Evolutionary conservation across 352 stramenopile species (phyloP).

Genomic region (Phytopythium mirpurense): DNA sequence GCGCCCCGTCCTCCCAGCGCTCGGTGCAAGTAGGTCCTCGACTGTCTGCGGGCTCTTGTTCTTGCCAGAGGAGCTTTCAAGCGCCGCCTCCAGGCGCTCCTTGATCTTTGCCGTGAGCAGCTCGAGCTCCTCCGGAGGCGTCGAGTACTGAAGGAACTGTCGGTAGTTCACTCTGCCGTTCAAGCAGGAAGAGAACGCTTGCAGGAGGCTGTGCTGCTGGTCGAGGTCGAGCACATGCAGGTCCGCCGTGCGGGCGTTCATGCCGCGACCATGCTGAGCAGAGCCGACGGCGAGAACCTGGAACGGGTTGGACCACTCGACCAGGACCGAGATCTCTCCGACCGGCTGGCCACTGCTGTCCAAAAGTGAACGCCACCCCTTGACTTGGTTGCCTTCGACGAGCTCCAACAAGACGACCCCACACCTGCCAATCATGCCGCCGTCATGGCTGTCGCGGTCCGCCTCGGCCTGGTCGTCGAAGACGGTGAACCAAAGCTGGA

Average conservation of each 20-base stretch:
- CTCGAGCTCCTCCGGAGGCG: constrained; percentile 49
- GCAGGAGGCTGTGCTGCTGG: constrained; percentile 59
- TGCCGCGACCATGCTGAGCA: constrained; percentile 19
- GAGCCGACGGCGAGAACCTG: constrained; percentile 52
- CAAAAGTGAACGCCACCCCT: constrained; percentile 68
- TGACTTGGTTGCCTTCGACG: constrained; percentile 57
- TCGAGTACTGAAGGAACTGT: constrained; percentile 56
- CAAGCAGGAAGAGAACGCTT: constrained; percentile 47
- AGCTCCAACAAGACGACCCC: constrained; percentile 65
- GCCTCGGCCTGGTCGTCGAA: constrained; percentile 75
- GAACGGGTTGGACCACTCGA: constrained; percentile 79
- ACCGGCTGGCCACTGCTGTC: constrained; percentile 45
- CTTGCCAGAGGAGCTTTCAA: constrained; percentile 14
- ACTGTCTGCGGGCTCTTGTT: constrained; percentile 17
- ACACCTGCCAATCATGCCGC: constrained; percentile 72
- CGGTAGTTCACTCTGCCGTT: constrained; percentile 70
- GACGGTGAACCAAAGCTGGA: constrained; percentile 74
- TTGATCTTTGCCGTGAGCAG: constrained; percentile 54
- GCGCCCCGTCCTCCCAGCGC: neutral
- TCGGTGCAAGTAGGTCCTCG: constrained; percentile 28
- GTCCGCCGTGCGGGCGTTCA: constrained; percentile 25
- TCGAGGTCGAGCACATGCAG: constrained; percentile 62
- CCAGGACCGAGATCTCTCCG: constrained; percentile 64
- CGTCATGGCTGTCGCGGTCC: constrained; percentile 23
- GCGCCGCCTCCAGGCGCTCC: constrained; percentile 34